Evolutionary conservation across 2,329 filamentous ascomycete species (phyloP).

Genomic region (Aspergillus ochraceoroseus): DNA sequence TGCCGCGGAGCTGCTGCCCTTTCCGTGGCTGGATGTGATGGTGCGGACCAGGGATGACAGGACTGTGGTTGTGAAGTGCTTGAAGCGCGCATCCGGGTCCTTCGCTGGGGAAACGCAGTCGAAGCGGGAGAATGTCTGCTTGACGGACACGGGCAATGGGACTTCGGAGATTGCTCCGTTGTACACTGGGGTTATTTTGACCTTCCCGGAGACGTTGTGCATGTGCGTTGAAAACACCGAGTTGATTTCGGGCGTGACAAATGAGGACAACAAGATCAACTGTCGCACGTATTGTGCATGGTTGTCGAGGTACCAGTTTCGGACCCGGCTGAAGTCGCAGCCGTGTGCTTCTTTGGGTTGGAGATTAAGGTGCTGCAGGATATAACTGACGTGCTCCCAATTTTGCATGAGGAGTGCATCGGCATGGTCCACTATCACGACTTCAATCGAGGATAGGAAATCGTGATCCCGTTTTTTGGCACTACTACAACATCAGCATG

Average conservation of each 20-base stretch:
- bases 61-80: conserved; percentile 79
- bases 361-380: conserved; percentile 85
- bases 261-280: conserved; percentile 74
- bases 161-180: conserved; percentile 68
- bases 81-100: conserved; percentile 85
- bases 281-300: conserved; percentile 77
- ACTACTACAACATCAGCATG: conserved; percentile 26
- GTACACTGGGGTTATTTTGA: conserved; percentile 67
- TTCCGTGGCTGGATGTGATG: conserved; percentile 32
- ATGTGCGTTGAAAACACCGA: conserved; percentile 70
- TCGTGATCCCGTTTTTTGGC: conserved; percentile 72
- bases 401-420: conserved; percentile 96
- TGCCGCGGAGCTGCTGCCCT: conserved; percentile 54
- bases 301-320: conserved; percentile 88
- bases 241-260: conserved; percentile 83
- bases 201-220: conserved; percentile 73
- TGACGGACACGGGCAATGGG: conserved; percentile 58
- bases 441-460: conserved; percentile 88
- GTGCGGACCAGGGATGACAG: conserved; percentile 69
- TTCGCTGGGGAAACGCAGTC: conserved; percentile 62
- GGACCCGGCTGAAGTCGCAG: conserved; percentile 87
- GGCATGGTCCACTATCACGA: conserved; percentile 84
- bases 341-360: conserved; percentile 86
- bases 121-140: conserved; percentile 88
- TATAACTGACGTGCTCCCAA: conserved; percentile 91